These are phyloP conservation scores for Lipomyces anomalus DNA, from an alignment of 805 yeast species.

Conservation along the genomic window DNA sequence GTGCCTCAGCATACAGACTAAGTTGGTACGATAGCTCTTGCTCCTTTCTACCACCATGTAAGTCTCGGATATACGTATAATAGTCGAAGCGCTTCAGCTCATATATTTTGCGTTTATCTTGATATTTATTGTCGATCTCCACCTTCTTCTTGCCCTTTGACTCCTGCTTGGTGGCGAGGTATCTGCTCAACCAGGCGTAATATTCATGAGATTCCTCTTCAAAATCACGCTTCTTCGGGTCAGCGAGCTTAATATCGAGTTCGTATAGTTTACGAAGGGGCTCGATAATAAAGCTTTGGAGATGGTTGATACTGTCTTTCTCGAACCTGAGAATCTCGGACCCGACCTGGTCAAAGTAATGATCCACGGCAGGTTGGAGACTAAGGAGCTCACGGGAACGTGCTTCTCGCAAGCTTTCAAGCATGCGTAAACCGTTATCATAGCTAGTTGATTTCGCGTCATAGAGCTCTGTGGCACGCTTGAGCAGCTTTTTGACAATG, in stretches of 20 bases:
- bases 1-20: constrained; percentile 35
- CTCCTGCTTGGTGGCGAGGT: constrained; percentile 36
- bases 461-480: constrained; percentile 33
- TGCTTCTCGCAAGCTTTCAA: constrained; percentile 32
- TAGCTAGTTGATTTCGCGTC: constrained; percentile 30
- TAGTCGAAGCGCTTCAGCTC: constrained; percentile 42
- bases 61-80: constrained; percentile 37
- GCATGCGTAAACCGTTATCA: constrained; percentile 24
- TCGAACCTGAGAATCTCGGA: constrained; percentile 16
- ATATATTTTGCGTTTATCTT: constrained; percentile 36
- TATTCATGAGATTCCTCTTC: constrained; percentile 42
- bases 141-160: constrained; percentile 30
- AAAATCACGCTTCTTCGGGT: constrained; percentile 38
- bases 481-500: constrained; percentile 35
- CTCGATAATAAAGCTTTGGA: constrained; percentile 34
- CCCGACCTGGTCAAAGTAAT: constrained; percentile 29
- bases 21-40: constrained; percentile 36
- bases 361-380: constrained; percentile 31
- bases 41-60: constrained; percentile 40
- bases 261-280: constrained; percentile 39
- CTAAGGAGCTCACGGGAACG: constrained; percentile 33
- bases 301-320: constrained; percentile 28
- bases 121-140: constrained; percentile 37
- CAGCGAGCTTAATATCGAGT: constrained; percentile 38
- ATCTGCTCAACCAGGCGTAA: constrained; percentile 42